Percentiles rank a stretch among this genome's conserved stretches.
Conservation (phyloP, 306 rosid species). For the Prinsepia uniflora region DNA sequence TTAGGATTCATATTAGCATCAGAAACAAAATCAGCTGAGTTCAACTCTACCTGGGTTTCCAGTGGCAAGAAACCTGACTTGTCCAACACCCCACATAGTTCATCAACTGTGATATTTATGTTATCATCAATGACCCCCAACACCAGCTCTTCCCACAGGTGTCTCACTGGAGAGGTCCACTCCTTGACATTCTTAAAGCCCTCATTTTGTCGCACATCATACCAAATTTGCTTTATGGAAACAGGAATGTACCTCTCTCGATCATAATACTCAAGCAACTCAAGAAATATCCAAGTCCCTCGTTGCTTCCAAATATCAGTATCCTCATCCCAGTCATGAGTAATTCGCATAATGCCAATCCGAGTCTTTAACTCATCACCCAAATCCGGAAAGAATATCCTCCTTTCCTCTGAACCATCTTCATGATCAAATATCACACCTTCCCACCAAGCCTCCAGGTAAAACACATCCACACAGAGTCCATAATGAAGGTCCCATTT, state of each 20-base stretch:
- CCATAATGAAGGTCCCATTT: slow-evolving; percentile 45
- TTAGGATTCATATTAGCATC: slow-evolving; percentile 8
- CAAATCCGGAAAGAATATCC: slow-evolving; percentile 69
- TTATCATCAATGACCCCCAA: slow-evolving; percentile 48
- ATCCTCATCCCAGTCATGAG: slow-evolving; percentile 72
- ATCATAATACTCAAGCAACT: slow-evolving; percentile 58
- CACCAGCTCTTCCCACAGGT: slow-evolving; percentile 55
- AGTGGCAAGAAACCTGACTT: slow-evolving; percentile 28
- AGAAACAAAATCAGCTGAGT: slow-evolving; percentile 23
- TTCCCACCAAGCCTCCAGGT: slow-evolving; percentile 94
- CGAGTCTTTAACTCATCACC: slow-evolving; percentile 61
- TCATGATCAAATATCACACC: slow-evolving; percentile 73
- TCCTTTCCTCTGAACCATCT: slow-evolving; percentile 52
- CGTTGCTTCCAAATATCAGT: slow-evolving; percentile 54
- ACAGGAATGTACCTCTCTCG: slow-evolving; percentile 35
- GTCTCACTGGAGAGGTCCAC: slow-evolving; percentile 57
- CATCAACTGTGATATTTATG: slow-evolving; percentile 31
- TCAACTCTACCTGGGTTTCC: slow-evolving; percentile 20
- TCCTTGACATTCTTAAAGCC: slow-evolving; percentile 45
- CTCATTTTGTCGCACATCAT: slow-evolving; percentile 43
- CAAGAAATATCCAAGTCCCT: slow-evolving; percentile 71
- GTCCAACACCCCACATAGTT: slow-evolving; percentile 28
- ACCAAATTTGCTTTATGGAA: slow-evolving; percentile 84
- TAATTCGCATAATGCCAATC: slow-evolving; percentile 44
- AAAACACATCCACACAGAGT: slow-evolving; percentile 65